phyloP scores from a whole-genome alignment of 1,139 yeast genomes.

The Hanseniaspora gamundiae region DNA sequence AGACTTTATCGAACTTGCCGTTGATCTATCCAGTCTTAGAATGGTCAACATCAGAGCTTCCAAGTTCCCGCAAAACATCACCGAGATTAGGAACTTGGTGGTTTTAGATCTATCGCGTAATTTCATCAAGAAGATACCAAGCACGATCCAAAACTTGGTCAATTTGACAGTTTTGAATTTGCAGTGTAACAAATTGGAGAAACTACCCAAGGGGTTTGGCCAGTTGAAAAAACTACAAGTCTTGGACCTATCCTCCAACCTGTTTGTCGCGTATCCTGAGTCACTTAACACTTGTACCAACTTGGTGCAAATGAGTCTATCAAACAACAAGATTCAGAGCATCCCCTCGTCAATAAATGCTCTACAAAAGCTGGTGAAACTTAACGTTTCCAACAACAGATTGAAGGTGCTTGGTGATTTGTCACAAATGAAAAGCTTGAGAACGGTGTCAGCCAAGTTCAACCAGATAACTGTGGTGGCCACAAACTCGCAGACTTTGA shows the following conservation, averaged over 20 bases:
- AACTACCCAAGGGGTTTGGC: slow-evolving; percentile 53
- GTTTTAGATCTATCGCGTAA: slow-evolving; percentile 70
- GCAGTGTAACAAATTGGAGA: slow-evolving; percentile 60
- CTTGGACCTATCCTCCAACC: slow-evolving; percentile 73
- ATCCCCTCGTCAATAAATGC: slow-evolving; percentile 55
- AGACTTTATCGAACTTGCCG: slow-evolving; percentile 77
- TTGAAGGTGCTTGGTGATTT: slow-evolving; percentile 40
- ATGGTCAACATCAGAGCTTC: slow-evolving; percentile 67
- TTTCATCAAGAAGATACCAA: slow-evolving; percentile 53
- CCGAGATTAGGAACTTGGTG: slow-evolving; percentile 57
- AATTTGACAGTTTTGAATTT: slow-evolving; percentile 47
- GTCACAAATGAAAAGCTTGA: slow-evolving; percentile 41
- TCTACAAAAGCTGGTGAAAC: slow-evolving; percentile 47
- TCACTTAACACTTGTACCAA: slow-evolving; percentile 50
- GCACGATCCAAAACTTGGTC: slow-evolving; percentile 39
- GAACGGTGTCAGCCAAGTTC: slow-evolving; percentile 67
- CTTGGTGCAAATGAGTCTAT: slow-evolving; percentile 60
- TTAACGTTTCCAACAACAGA: slow-evolving; percentile 66
- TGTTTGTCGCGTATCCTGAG: slow-evolving; percentile 56
- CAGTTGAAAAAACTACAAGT: slow-evolving; percentile 42
- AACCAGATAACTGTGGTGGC: slow-evolving; percentile 57
- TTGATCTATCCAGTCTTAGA: slow-evolving; percentile 52
- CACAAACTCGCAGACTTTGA: slow-evolving; percentile 52
- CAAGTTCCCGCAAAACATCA: slow-evolving; percentile 59
- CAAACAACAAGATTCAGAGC: slow-evolving; percentile 58